Base-by-base conservation (phyloP, 2,329 filamentous ascomycete genomes). In the Apiospora pterosperma region DNA sequence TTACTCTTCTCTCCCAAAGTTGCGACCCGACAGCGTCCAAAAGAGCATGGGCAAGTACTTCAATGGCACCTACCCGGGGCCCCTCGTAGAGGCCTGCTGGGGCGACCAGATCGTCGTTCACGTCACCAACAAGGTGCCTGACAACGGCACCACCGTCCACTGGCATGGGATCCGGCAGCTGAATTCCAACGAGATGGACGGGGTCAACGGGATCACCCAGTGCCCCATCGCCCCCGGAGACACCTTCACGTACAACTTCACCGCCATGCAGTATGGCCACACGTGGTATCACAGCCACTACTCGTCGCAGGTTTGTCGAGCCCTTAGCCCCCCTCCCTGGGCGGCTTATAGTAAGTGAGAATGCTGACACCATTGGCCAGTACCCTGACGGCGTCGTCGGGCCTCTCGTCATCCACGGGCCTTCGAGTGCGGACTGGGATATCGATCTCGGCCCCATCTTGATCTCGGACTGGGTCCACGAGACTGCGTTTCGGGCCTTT, bases 41-140 rank as follows among this genome's bases (percentile, higher is more conserved):
- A 74, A 73, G 64, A 62, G 44, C 31, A 69, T 77, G 7, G 82
- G 81, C 4, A 82, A 93, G 65, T 80, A 91, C 36, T 79, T 91
- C 72, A 90, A 91, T 72, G 85, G 85, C 10, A 82, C 86, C 52
- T 89, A 86, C 66, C 90, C 90, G 0, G 91, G 89, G 0, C 91
- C 90, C 1, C 79, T 83, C 14, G 86, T 93, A 63, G 82, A 85
- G 66, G 88, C 85, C 21, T 84, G 88, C 73, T 89, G 86, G 86
- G 87, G 86, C 41, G 87, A 89, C 70, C 84, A 77, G 28, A 82
- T 88, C 58, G 78, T 90, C 63, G 85, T 92, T 52, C 88, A 87
- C 36, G 84, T 94, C 64, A 83, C 86, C 76, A 96, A 96, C 76
- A 85, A 88, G 63, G 81, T 75, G 75, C 76, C 80, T 65, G 69